phyloP scores from a whole-genome alignment of 257 asterid genomes.

The Parsonsia alboflavescens region DNA sequence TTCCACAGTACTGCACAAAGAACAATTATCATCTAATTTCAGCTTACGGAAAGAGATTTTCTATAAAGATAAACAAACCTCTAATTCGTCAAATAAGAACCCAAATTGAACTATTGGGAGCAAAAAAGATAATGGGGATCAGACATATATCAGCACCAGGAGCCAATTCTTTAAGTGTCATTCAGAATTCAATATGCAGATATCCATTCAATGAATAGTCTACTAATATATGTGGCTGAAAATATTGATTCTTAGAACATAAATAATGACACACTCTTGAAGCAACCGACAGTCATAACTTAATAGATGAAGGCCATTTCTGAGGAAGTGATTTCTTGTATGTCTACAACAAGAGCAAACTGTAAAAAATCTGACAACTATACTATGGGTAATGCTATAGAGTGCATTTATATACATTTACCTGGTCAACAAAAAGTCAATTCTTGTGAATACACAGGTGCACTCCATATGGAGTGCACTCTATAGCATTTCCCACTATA shows the following conservation, averaged over 20 bases:
- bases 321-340: no score
- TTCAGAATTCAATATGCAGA: neutral
- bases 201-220: no score
- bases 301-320: neutral
- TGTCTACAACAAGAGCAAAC: no score
- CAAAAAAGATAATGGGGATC: neutral
- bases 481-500: no score
- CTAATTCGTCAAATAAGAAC: constrained; percentile 1
- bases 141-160: neutral
- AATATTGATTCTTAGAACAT: neutral
- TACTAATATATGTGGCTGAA: no score
- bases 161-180: neutral
- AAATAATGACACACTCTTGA: neutral
- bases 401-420: no score
- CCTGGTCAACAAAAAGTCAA: no score
- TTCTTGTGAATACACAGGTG: no score
- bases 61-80: neutral
- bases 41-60: no score
- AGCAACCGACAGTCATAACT: neutral
- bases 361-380: no score
- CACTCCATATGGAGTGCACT: no score
- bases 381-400: no score
- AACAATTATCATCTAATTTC: constrained; percentile 13
- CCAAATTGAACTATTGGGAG: neutral
- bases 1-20: constrained; percentile 54